Conservation (phyloP, 2,329 filamentous ascomycete species). For the Penicillium sp. region DNA sequence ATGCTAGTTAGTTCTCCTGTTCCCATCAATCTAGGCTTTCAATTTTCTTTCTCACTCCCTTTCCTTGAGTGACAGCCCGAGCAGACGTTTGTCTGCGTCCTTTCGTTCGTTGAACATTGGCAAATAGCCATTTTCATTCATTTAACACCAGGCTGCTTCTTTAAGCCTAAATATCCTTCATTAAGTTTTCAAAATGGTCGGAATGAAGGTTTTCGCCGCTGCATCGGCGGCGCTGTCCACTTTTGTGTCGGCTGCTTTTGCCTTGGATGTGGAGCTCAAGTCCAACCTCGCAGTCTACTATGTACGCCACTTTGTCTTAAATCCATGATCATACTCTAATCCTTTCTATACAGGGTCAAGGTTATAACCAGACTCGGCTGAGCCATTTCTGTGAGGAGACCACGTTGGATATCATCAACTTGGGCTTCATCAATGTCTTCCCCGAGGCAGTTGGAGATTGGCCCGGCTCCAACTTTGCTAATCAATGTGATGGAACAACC, state of each 20-base stretch:
- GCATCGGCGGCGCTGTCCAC: constrained; percentile 33
- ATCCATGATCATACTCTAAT: background rate
- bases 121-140: constrained; percentile 30
- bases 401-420: constrained; percentile 55
- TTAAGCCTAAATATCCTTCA: constrained; percentile 32
- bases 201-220: constrained; percentile 34
- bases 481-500: constrained; percentile 49
- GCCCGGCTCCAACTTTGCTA: constrained; percentile 58
- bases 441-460: constrained; percentile 48
- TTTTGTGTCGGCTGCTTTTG: constrained; percentile 35
- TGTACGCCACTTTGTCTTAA: constrained; percentile 30
- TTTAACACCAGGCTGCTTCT: constrained; percentile 34
- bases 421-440: constrained; percentile 57
- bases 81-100: constrained; percentile 55
- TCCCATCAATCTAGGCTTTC: background rate
- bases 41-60: constrained; percentile 8
- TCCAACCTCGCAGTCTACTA: constrained; percentile 56
- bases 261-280: constrained; percentile 43
- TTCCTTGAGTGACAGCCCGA: constrained; percentile 20
- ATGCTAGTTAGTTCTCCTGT: background rate
- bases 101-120: constrained; percentile 46
- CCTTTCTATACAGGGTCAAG: constrained; percentile 49
- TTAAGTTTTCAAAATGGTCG: constrained; percentile 37
- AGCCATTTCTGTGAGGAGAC: constrained; percentile 53
- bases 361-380: constrained; percentile 49